phyloP scores from a whole-genome alignment of 176 grass and related monocot genomes.

The Oryza nivara region DNA sequence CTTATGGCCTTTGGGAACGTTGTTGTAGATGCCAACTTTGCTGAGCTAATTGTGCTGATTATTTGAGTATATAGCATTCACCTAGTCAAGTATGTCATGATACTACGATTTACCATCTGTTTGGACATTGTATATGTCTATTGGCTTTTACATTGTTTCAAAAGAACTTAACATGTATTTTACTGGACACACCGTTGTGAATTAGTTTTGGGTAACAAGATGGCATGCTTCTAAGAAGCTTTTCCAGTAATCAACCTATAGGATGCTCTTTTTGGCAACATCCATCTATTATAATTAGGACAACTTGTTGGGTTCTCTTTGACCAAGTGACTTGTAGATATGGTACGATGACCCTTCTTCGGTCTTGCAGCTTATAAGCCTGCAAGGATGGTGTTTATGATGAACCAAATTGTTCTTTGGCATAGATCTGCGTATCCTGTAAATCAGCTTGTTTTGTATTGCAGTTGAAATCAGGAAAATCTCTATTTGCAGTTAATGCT shows the following conservation, averaged over 20 bases:
- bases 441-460: not conserved
- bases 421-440: not conserved
- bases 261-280: not conserved
- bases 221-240: not conserved
- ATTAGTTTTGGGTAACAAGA: constrained; percentile 1
- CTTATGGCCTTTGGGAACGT: not conserved
- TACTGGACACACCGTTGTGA: not conserved
- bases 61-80: constrained; percentile 1
- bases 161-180: not conserved
- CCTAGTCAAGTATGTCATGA: not conserved
- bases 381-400: not conserved
- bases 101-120: not conserved
- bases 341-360: not conserved
- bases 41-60: not conserved
- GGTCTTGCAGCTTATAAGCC: not conserved
- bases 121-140: not conserved
- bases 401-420: not conserved
- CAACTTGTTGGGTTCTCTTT: not conserved
- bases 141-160: constrained; percentile 10
- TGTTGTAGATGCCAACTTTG: not conserved
- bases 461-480: not conserved
- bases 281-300: not conserved
- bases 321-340: not conserved
- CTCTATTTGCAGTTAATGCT: not conserved
- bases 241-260: constrained; percentile 5